Base-by-base conservation (phyloP, 345 rosid genomes). In the Citrus sp. region DNA sequence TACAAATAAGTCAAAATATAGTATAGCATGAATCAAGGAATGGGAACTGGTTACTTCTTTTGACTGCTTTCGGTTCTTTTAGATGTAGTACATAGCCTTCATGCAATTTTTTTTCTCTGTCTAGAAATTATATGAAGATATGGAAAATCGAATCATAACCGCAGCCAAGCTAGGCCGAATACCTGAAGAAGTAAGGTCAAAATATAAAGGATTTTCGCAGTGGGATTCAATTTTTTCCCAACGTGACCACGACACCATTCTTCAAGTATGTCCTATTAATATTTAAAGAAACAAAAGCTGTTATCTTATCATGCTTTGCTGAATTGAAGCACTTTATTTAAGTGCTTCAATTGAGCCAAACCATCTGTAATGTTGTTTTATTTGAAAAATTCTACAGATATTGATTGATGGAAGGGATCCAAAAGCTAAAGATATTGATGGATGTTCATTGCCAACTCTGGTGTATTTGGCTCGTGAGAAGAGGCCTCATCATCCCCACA, bases 391-490 rank as follows among this genome's bases (percentile, higher is more conserved):
- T 32, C 25, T 30, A 58, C 70, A 91, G 98, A 88, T 91, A 62
- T 67, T 94, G 73, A 67, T 87, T 13, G 94, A 94, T 67, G 83
- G 91, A 76, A 87, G 81, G 73, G 82, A 85, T 65, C 49, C 75
- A 16, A 60, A 71, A 25, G 85, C 84, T 7, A 74, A 62, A 35
- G 92, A 86, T 46, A 74, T 19, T 3, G 81, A 78, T 40, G 89
- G 84, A 21, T 63, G 58, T 13, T 49, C 49, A 46, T 49, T 92
- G 80, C 98, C 98, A 9, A 90, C 90, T 4, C 77, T 91, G 60
- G 94, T 92, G 38, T 92, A 92, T 83, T 4, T 94, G 83, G 91
- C 97, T 67, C 84, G 98, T 51, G 97, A 92, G 83, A 94, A 92
- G 82, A 81, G 95, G 78, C 89, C 91, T 22, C 75, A 89, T 21